Percentiles rank a stretch among this genome's conserved stretches.
Conservation (phyloP, 78 protist genomes). For the slime mould (Dictyostelium discoideum) region dicty_2.7 NC_007089.4:2948001-2948500, state of each 20-base stretch:
- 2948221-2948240: not conserved
- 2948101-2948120: too few relatives aligned
- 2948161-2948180: too few relatives aligned
- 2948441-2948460: conserved; percentile 68
- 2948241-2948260: too few relatives aligned
- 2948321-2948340: conserved; percentile 32
- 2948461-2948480: conserved; percentile 77
- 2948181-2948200: not conserved
- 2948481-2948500: conserved; percentile 78
- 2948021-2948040: too few relatives aligned
- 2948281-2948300: conserved; percentile 72
- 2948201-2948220: not conserved
- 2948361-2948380: not conserved
- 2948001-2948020: not conserved
- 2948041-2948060: too few relatives aligned
- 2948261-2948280: conserved; percentile 68
- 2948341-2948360: conserved; percentile 41
- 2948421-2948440: conserved; percentile 58
- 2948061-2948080: too few relatives aligned
- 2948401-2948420: conserved; percentile 47
- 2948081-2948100: too few relatives aligned
- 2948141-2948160: not conserved
- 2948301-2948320: conserved; percentile 67
- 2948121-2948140: not conserved
- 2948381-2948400: conserved; percentile 13